Evolutionary conservation across 2,329 filamentous ascomycete genomes (phyloP).

Genomic region (Penicillium sp.): DNA sequence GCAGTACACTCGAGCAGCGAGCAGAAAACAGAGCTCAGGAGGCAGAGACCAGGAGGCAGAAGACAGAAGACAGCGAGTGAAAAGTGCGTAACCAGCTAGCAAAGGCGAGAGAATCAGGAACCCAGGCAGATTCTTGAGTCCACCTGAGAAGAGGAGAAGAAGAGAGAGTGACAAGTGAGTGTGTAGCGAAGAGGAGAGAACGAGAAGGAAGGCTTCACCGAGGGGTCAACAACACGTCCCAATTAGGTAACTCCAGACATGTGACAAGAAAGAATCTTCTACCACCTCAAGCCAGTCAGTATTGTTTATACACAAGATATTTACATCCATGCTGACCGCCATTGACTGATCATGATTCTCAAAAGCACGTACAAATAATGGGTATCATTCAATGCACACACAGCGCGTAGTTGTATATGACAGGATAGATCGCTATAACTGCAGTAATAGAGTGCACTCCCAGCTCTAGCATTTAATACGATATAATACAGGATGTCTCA

Average conservation of each 20-base stretch:
- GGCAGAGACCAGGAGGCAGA: too few relatives aligned
- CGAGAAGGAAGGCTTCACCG: not conserved
- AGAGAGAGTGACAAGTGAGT: not conserved
- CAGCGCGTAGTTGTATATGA: not conserved
- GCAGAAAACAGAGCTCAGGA: too few relatives aligned
- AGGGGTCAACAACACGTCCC: not conserved
- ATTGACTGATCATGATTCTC: not conserved
- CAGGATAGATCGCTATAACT: not conserved
- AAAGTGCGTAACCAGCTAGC: too few relatives aligned
- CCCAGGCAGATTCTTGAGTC: too few relatives aligned
- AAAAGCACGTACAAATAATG: not conserved
- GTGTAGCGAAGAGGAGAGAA: not conserved
- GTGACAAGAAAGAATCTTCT: not conserved
- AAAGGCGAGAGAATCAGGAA: too few relatives aligned
- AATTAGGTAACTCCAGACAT: not conserved
- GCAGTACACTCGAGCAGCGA: too few relatives aligned
- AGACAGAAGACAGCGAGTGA: too few relatives aligned
- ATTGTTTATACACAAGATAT: too few relatives aligned
- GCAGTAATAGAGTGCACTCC: not conserved
- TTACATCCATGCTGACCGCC: too few relatives aligned
- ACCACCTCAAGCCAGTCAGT: not conserved
- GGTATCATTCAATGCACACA: constrained; percentile 9
- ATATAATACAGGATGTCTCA: not conserved
- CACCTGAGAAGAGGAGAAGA: not conserved
- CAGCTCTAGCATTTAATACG: not conserved